phyloP scores from a whole-genome alignment of 2,329 filamentous ascomycete species.

The Colletotrichum neosansevieriae region DNA sequence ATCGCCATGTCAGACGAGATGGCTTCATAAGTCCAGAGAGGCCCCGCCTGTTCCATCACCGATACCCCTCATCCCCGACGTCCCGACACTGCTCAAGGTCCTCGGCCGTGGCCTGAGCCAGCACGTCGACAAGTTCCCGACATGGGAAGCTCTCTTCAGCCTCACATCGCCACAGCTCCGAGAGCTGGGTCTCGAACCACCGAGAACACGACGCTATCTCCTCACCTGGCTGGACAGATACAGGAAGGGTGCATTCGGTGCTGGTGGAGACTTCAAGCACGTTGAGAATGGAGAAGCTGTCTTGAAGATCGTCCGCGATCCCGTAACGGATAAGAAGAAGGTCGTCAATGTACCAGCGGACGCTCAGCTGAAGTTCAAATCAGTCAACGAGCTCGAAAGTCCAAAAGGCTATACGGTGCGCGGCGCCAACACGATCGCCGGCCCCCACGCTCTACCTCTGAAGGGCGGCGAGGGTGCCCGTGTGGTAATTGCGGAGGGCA shows the following conservation, averaged over 20 bases:
- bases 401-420: constrained; percentile 72
- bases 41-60: constrained; percentile 70
- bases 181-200: constrained; percentile 87
- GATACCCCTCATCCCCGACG: constrained; percentile 88
- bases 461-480: constrained; percentile 74
- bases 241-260: constrained; percentile 79
- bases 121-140: constrained; percentile 87
- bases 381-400: constrained; percentile 51
- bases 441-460: constrained; percentile 78
- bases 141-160: constrained; percentile 91
- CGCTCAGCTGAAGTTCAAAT: constrained; percentile 47
- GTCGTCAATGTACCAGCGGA: constrained; percentile 67
- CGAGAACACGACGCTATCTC: constrained; percentile 85
- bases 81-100: constrained; percentile 85
- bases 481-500: constrained; percentile 82
- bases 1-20: constrained; percentile 54
- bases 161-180: constrained; percentile 82
- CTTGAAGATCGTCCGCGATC: constrained; percentile 61
- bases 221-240: constrained; percentile 90
- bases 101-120: constrained; percentile 89
- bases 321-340: constrained; percentile 59
- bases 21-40: constrained; percentile 56
- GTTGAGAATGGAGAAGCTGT: constrained; percentile 70
- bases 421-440: constrained; percentile 77
- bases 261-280: constrained; percentile 83